Conservation (phyloP, 306 rosid genomes). For the Ziziphus jujuba region DNA sequence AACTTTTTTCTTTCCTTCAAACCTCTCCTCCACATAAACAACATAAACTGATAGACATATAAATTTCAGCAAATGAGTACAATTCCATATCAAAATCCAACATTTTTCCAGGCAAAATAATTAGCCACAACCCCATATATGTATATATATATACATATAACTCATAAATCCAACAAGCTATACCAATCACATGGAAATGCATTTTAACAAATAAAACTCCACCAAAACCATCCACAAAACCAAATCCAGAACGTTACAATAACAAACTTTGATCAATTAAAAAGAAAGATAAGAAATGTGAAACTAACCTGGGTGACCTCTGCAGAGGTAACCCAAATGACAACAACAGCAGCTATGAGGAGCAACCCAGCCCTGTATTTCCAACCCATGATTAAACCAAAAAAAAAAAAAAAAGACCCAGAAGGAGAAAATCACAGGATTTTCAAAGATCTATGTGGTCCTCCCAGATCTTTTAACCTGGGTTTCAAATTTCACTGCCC, state of each 20-base stretch:
- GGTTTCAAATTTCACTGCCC: conserved; percentile 20
- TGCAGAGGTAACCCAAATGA: conserved; percentile 94
- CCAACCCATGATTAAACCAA: conserved; percentile 59
- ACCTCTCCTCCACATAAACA: no score
- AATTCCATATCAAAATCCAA: conserved; percentile 11
- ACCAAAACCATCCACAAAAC: not conserved
- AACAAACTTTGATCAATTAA: not conserved
- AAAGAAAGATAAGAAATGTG: not conserved
- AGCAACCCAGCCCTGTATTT: conserved; percentile 80
- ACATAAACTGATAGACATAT: not conserved
- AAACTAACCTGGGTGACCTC: conserved; percentile 83
- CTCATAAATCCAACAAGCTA: conserved; percentile 13
- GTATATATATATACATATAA: no score
- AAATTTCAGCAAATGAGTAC: not conserved
- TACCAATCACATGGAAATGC: not conserved
- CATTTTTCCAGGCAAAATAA: not conserved
- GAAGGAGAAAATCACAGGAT: conserved; percentile 20
- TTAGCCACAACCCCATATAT: no score
- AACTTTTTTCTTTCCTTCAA: not conserved
- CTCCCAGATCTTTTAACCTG: conserved; percentile 36
- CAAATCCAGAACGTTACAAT: not conserved
- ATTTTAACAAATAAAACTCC: not conserved
- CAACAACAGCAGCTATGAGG: conserved; percentile 75
- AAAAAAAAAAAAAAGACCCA: conserved; percentile 30
- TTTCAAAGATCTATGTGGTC: conserved; percentile 36